Evolutionary conservation across 176 grass and related monocot genomes (phyloP).

Genomic region (Eragrostis curvula): DNA sequence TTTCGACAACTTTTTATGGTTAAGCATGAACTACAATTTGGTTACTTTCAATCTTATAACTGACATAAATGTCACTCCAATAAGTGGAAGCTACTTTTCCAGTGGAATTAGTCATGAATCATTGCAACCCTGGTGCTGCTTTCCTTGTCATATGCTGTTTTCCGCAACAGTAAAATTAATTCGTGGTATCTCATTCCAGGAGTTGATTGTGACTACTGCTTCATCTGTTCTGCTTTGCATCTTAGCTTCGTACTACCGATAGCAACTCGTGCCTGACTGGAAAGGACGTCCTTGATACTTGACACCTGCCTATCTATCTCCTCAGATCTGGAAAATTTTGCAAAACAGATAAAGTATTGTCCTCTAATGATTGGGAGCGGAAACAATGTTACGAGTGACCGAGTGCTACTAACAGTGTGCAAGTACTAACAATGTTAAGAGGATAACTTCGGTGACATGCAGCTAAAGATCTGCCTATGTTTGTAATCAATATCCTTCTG

Average conservation of each 20-base stretch:
- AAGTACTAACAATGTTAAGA: background rate
- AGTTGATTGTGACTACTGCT: constrained; percentile 59
- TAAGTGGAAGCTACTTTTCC: constrained; percentile 28
- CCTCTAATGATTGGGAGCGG: constrained; percentile 14
- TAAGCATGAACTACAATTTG: constrained; percentile 3
- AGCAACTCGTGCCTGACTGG: constrained; percentile 23
- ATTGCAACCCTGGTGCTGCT: background rate
- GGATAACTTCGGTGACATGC: background rate
- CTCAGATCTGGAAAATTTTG: constrained; percentile 35
- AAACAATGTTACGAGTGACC: constrained; percentile 10
- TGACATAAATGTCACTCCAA: background rate
- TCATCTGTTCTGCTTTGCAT: constrained; percentile 61
- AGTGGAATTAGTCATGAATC: constrained; percentile 19
- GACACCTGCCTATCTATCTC: background rate
- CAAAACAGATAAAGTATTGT: constrained; percentile 1
- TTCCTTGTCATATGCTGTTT: constrained; percentile 23
- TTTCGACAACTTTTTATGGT: background rate
- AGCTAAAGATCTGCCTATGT: background rate
- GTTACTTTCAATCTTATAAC: background rate
- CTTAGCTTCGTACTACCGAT: constrained; percentile 63
- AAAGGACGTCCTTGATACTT: background rate
- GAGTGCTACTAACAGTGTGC: background rate
- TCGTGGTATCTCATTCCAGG: constrained; percentile 54
- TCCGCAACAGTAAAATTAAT: constrained; percentile 11
- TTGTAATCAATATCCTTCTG: background rate